Evolutionary conservation across 2,329 filamentous ascomycete genomes (phyloP).

Genomic region (Orbilia javanica): DNA sequence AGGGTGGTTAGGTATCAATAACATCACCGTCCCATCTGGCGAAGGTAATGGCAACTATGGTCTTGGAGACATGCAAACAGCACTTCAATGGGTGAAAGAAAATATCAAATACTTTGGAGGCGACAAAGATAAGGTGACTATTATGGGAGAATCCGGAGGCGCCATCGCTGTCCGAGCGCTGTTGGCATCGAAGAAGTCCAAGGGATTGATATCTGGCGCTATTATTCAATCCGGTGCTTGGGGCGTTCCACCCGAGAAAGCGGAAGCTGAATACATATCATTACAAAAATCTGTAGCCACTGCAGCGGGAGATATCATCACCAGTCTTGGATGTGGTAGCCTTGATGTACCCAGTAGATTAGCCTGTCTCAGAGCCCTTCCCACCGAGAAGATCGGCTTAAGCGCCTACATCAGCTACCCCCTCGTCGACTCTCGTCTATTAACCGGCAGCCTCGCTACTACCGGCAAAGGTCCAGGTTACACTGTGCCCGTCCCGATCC

Average conservation of each 20-base stretch:
- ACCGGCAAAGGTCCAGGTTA: slow-evolving; percentile 33
- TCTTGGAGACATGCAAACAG: slow-evolving; percentile 66
- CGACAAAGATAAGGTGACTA: slow-evolving; percentile 64
- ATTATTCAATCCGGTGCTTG: slow-evolving; percentile 62
- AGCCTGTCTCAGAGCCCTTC: slow-evolving; percentile 10
- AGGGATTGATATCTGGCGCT: slow-evolving; percentile 68
- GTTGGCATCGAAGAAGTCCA: slow-evolving; percentile 68
- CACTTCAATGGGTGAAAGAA: slow-evolving; percentile 65
- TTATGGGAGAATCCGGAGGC: slow-evolving; percentile 65
- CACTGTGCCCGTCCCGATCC: slow-evolving; percentile 62
- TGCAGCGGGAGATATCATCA: not conserved
- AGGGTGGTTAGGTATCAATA: slow-evolving; percentile 29
- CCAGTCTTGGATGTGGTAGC: slow-evolving; percentile 16
- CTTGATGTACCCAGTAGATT: not conserved
- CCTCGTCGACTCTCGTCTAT: slow-evolving; percentile 8
- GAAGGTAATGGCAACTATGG: slow-evolving; percentile 66
- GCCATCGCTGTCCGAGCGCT: slow-evolving; percentile 67
- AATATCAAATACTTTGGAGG: slow-evolving; percentile 65
- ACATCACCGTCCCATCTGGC: slow-evolving; percentile 62
- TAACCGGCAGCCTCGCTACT: slow-evolving; percentile 1
- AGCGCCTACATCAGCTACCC: slow-evolving; percentile 8
- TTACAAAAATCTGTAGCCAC: not conserved
- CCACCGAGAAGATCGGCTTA: not conserved
- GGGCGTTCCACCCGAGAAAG: slow-evolving; percentile 15
- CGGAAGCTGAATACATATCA: slow-evolving; percentile 20